Conservation (phyloP, 768 basidiomycete genomes). For the Auricularia cornea region DNA sequence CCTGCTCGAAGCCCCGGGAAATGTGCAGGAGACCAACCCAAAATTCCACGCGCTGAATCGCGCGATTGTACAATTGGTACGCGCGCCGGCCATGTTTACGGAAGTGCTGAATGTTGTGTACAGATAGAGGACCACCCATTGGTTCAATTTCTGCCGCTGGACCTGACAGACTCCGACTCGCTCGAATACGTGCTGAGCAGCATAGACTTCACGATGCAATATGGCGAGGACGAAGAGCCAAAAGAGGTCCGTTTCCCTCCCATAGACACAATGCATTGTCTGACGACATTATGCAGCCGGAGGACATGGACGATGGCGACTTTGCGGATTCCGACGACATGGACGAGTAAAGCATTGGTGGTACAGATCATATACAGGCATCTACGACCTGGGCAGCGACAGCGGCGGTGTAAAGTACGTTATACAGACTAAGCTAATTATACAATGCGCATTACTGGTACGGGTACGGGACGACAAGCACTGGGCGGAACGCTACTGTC, state of each 20-base stretch:
- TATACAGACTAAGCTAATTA: not conserved
- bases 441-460: not conserved
- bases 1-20: conserved; percentile 54
- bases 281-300: conserved; percentile 45
- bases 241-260: conserved; percentile 87
- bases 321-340: conserved; percentile 45
- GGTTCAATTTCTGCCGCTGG: conserved; percentile 92
- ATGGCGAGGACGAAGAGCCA: conserved; percentile 97
- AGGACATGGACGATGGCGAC: conserved; percentile 89
- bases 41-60: conserved; percentile 90
- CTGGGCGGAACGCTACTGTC: no score
- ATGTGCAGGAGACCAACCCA: conserved; percentile 54
- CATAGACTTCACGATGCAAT: conserved; percentile 97
- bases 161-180: conserved; percentile 83
- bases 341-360: not conserved
- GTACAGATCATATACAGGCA: not conserved
- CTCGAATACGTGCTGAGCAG: conserved; percentile 87
- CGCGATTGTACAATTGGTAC: conserved; percentile 89
- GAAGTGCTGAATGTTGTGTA: not conserved
- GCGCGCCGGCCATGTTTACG: conserved; percentile 16
- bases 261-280: no score
- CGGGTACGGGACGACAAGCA: no score
- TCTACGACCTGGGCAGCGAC: no score
- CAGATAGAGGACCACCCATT: conserved; percentile 98
- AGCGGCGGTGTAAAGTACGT: no score